phyloP scores from a whole-genome alignment of 164 flowering plant genomes.

The Stephania cephalantha region DNA sequence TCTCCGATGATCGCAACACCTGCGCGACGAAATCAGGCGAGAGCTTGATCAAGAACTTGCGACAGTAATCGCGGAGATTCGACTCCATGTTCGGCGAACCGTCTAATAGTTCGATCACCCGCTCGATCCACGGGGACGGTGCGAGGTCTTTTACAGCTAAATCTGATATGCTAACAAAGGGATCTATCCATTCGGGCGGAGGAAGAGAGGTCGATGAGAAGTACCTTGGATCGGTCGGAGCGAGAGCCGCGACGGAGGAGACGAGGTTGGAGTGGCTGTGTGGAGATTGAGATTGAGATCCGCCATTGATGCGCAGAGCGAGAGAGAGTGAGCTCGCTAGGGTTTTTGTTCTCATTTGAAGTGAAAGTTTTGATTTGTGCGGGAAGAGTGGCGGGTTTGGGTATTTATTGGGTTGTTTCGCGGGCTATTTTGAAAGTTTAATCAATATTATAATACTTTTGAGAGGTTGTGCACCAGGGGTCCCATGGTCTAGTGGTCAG shows the following conservation, averaged over 20 bases:
- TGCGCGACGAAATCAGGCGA: conserved; percentile 63
- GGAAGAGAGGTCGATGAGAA: conserved; percentile 46
- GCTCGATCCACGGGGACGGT: conserved; percentile 71
- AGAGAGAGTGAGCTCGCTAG: conserved; percentile 10
- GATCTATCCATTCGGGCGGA: conserved; percentile 87
- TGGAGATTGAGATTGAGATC: not conserved
- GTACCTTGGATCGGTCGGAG: conserved; percentile 21
- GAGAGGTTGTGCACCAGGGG: conserved; percentile 10
- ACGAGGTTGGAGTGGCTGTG: not conserved
- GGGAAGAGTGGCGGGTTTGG: not conserved
- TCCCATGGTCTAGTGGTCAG: conserved; percentile 97
- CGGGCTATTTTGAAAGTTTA: too few species aligned
- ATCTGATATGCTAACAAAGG: conserved; percentile 54
- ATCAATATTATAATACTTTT: not conserved
- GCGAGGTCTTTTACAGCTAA: conserved; percentile 29
- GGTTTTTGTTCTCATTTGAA: conserved; percentile 27
- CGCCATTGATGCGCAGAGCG: conserved; percentile 16
- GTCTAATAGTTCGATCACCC: conserved; percentile 43
- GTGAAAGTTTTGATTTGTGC: not conserved
- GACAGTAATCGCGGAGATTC: conserved; percentile 48
- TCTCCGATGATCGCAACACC: conserved; percentile 31
- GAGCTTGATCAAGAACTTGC: conserved; percentile 47
- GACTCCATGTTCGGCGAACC: conserved; percentile 44
- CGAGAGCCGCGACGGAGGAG: conserved; percentile 1
- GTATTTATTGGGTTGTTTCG: too few species aligned